Base-by-base conservation (phyloP, 1,139 yeast genomes). In the Chernovozyma sophiae-reginae region DNA sequence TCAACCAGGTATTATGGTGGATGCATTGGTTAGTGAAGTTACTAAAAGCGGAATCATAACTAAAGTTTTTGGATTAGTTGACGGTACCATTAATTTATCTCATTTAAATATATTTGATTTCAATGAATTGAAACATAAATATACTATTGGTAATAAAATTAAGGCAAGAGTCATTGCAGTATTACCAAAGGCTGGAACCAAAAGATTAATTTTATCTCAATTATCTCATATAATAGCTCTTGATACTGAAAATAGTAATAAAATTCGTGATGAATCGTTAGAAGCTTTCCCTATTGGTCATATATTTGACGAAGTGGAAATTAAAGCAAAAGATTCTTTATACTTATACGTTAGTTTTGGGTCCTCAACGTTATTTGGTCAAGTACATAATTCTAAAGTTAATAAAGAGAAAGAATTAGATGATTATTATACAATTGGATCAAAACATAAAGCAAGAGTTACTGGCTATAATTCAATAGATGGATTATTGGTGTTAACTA, bases 221-320 rank as follows among this genome's bases (percentile, higher is more conserved):
- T 65, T 81, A 37, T 81, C 86, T 6, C 79, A 77, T 42, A 64
- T 83, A 6, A 45, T 77, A 37, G 45, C 56, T 12, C 52, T 64
- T 34, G 32, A 31, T 27, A 34, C 17, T 27, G 27, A 25, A 23
- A 47, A 47, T 19, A 37, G 22, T 27, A 5, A n/a, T 13, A 20
- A 17, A 7, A 13, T 8, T n/a, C 42, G 33, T 37, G 36, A 13
- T 37, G 44, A 40, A 36, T 76, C 80, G 10, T 59, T 81, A 35
- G 82, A 79, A 38, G 85, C 92, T 0, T 82, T 84, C 61, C 89
- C 95, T 14, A 57, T 82, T 32, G 97, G 98, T 10, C 81, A 81
- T 47, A 65, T 72, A 16, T 71, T 89, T 37, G 87, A 82, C 4
- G 60, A 62, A 10, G 77, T 74, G 20, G 74, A 72, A 24, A 74